Evolutionary conservation across 805 yeast genomes (phyloP).

Genomic region (Candida mattraensis): DNA sequence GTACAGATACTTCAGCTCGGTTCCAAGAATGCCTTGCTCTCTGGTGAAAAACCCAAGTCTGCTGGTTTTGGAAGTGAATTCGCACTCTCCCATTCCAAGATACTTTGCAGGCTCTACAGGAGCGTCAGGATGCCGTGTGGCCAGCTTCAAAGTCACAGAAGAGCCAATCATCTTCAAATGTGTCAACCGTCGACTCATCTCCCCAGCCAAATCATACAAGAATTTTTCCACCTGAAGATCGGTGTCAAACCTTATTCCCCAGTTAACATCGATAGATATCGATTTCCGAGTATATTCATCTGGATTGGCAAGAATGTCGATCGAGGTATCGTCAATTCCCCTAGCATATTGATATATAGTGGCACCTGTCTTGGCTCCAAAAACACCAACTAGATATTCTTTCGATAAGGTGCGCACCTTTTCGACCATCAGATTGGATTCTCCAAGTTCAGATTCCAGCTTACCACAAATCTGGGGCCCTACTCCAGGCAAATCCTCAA

Average conservation of each 20-base stretch:
- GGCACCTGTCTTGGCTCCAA: conserved; percentile 73
- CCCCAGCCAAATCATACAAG: conserved; percentile 54
- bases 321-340: conserved; percentile 67
- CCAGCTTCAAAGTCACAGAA: conserved; percentile 62
- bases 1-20: conserved; percentile 57
- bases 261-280: conserved; percentile 84
- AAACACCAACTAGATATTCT: conserved; percentile 38
- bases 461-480: conserved; percentile 53
- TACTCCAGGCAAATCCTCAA: conserved; percentile 59
- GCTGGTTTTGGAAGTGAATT: conserved; percentile 56
- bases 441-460: conserved; percentile 37
- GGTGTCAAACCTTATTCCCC: conserved; percentile 78
- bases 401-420: conserved; percentile 40
- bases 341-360: conserved; percentile 58
- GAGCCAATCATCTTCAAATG: conserved; percentile 51
- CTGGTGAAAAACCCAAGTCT: conserved; percentile 61
- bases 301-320: conserved; percentile 51
- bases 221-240: conserved; percentile 65
- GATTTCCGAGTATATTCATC: conserved; percentile 63
- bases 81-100: conserved; percentile 84
- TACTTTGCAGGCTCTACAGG: conserved; percentile 75
- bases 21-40: conserved; percentile 57
- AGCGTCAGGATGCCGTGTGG: conserved; percentile 62
- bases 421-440: conserved; percentile 32
- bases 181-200: conserved; percentile 53